A percentile compares a stretch with the other conserved stretches of the same genome.
Evolutionary conservation across 2,329 filamentous ascomycete species (phyloP).

Genomic region (Claviceps monticola): DNA sequence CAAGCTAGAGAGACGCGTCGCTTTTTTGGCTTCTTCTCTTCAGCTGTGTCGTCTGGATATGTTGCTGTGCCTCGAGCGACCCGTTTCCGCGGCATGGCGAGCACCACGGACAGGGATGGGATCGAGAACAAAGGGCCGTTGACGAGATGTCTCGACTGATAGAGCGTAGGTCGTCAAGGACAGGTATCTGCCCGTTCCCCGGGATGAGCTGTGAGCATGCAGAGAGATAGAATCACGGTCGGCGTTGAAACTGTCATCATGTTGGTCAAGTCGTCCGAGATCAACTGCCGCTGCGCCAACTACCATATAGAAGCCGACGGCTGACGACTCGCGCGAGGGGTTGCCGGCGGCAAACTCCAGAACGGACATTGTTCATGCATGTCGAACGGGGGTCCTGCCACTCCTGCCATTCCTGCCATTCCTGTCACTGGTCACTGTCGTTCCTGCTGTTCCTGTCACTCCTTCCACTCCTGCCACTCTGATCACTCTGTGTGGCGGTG

Average conservation of each 20-base stretch:
- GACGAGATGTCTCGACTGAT: not conserved
- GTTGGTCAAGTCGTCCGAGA: not conserved
- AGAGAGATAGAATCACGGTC: not conserved
- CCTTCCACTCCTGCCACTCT: not conserved
- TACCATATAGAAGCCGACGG: too few relatives aligned
- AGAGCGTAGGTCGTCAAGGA: not conserved
- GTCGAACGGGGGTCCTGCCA: not conserved
- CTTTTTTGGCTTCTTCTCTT: constrained; percentile 29
- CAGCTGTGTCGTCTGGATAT: not conserved
- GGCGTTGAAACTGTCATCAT: not conserved
- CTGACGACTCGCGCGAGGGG: not conserved
- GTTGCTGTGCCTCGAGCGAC: constrained; percentile 11
- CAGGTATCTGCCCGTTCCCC: not conserved
- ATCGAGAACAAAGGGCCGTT: not conserved
- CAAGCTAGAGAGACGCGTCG: constrained; percentile 56
- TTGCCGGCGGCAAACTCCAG: not conserved
- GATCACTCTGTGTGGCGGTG: not conserved
- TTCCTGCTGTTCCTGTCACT: not conserved
- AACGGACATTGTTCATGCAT: not conserved
- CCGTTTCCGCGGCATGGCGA: constrained; percentile 26
- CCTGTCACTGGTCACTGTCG: not conserved
- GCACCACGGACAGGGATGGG: not conserved
- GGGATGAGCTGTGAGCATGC: not conserved
- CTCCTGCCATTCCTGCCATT: not conserved
- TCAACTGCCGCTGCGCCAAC: too few relatives aligned